These are phyloP conservation scores for Nakaseomyces delphensis DNA, from an alignment of 1,139 yeast species.

Conservation along the genomic window DNA sequence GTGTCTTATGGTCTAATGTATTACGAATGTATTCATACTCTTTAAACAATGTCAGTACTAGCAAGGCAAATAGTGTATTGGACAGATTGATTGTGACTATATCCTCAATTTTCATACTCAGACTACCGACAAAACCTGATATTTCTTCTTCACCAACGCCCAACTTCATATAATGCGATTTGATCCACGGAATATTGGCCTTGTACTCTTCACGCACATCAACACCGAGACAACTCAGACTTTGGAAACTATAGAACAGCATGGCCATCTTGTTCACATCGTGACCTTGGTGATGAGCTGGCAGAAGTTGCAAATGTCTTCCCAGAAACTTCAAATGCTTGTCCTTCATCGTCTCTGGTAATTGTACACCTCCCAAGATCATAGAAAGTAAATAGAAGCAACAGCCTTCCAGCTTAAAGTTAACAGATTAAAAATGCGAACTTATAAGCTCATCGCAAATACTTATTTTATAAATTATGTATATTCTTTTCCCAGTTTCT, in stretches of 20 bases:
- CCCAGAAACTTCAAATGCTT: constrained; percentile 25
- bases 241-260: constrained; percentile 23
- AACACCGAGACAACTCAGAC: constrained; percentile 17
- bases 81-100: constrained; percentile 22
- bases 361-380: not conserved
- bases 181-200: constrained; percentile 9
- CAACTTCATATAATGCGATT: not conserved
- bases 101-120: constrained; percentile 12
- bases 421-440: no score
- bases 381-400: no score
- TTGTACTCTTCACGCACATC: constrained; percentile 15
- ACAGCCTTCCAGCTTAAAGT: no score
- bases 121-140: constrained; percentile 26
- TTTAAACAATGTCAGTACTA: constrained; percentile 15
- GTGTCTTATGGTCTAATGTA: constrained; percentile 10
- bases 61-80: constrained; percentile 28
- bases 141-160: constrained; percentile 10
- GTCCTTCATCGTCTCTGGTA: constrained; percentile 1
- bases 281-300: constrained; percentile 23
- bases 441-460: no score
- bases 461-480: no score
- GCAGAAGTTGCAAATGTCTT: constrained; percentile 25
- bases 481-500: no score
- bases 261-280: constrained; percentile 29
- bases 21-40: constrained; percentile 15